Evolutionary conservation across 2,329 filamentous ascomycete species (phyloP).

Genomic region (Sporothrix euskadiensis): DNA sequence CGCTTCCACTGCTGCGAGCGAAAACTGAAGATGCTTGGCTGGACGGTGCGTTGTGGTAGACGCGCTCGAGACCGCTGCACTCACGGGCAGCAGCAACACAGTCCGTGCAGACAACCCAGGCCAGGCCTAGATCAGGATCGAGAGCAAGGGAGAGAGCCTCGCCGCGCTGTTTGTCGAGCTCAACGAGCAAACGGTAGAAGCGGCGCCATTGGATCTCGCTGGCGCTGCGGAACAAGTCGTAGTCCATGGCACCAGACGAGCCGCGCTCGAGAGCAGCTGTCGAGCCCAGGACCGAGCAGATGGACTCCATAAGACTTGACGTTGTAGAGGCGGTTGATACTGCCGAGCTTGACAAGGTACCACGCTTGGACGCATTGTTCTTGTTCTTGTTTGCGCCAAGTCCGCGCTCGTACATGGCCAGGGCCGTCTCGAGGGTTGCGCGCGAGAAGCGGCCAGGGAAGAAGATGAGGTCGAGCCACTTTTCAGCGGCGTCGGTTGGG

Average conservation of each 20-base stretch:
- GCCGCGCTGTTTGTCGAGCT: constrained; percentile 81
- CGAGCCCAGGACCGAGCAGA: constrained; percentile 70
- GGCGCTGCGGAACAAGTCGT: constrained; percentile 70
- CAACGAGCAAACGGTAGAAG: constrained; percentile 81
- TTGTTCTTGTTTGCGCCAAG: constrained; percentile 46
- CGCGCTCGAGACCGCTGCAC: constrained; percentile 74
- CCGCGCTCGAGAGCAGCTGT: constrained; percentile 66
- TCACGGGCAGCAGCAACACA: constrained; percentile 75
- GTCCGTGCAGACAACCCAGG: constrained; percentile 85
- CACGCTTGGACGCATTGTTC: constrained; percentile 28
- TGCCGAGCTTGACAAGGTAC: neutral
- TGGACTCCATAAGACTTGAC: constrained; percentile 68
- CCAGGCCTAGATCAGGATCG: constrained; percentile 68
- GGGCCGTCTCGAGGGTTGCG: constrained; percentile 77
- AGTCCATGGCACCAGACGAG: constrained; percentile 67
- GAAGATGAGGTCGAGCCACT: constrained; percentile 83
- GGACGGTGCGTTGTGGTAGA: constrained; percentile 65
- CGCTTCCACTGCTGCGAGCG: neutral
- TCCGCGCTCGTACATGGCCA: constrained; percentile 76
- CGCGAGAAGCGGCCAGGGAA: constrained; percentile 79
- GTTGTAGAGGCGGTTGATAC: constrained; percentile 32
- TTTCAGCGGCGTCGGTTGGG: constrained; percentile 70
- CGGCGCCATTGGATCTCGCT: constrained; percentile 84
- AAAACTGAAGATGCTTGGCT: constrained; percentile 37
- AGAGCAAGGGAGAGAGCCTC: constrained; percentile 78